Base-by-base conservation (phyloP, 768 basidiomycete genomes). In the Gymnopilus dilepis region DNA sequence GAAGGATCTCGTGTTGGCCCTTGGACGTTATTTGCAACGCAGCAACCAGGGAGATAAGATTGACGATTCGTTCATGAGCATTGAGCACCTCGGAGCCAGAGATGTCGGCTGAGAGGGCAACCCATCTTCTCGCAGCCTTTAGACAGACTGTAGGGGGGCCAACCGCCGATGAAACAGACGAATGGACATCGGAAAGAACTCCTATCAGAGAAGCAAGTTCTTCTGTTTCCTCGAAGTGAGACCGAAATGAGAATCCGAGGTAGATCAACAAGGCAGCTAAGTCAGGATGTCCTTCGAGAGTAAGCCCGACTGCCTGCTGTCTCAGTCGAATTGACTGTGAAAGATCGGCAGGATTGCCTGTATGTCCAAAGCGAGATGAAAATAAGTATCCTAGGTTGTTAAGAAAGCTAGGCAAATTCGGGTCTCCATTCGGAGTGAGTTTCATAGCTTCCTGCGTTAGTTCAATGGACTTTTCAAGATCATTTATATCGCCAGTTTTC, bases 21-120 rank as follows among this genome's bases (percentile, higher is more conserved):
- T 63, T 17, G 3, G 68, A 19, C n/a, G 63, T 61, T 38, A 55
- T 63, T 4, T 66, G 67, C n/a, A 70, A 52, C 48, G 65, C 66
- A 13, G 67, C 63, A n/a, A 68, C 40, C 6, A 57, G 58, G 6
- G 69, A 66, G 19, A 67, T 50, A 1, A 68, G 51, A 21, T 56
- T 22, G 33, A 70, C 47, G 22, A 52, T 61, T 11, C 58, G 43
- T 15, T 22, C 26, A 37, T 58, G 62, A 13, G 58, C 69, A 17
- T 62, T 58, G 28, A 67, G 19, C 13, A 30, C 24, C 33, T 56
- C 26, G 31, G 58, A 48, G 12, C 5, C 48, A 33, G 26, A 6
- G 7, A 26, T n/a, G n/a, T n/a, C n/a, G n/a, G n/a, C n/a, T n/a
- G n/a, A n/a, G n/a, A n/a, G n/a, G n/a, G n/a, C n/a, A n/a, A n/a